Evolutionary conservation across 2,329 filamentous ascomycete species (phyloP).

Genomic region (Colletotrichum theobromicola): DNA sequence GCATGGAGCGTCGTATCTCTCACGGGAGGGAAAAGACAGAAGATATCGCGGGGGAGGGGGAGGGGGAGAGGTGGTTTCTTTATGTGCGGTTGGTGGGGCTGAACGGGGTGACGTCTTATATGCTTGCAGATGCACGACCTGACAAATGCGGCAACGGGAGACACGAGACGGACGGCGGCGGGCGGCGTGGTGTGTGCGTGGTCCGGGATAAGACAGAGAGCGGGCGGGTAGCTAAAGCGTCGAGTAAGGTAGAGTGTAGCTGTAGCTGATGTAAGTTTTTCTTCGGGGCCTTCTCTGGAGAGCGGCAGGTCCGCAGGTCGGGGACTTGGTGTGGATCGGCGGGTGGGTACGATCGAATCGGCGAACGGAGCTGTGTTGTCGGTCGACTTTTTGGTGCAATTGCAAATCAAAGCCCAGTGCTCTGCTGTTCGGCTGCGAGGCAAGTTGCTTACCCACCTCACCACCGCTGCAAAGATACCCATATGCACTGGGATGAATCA

Average conservation of each 20-base stretch:
- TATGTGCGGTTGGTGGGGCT: constrained; percentile 9
- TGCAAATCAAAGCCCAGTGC: not conserved
- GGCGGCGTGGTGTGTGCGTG: not conserved
- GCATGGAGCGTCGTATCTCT: not conserved
- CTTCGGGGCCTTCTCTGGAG: not conserved
- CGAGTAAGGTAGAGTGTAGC: not conserved
- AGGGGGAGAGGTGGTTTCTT: not conserved
- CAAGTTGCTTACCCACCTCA: not conserved
- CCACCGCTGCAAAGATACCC: not conserved
- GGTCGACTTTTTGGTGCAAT: not conserved
- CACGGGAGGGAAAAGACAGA: too few species aligned
- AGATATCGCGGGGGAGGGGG: not conserved
- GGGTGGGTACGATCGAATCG: not conserved
- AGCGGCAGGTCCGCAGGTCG: not conserved
- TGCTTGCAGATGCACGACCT: constrained; percentile 11
- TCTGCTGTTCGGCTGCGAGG: not conserved
- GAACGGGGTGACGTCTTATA: constrained; percentile 16
- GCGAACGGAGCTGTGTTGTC: not conserved
- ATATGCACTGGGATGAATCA: constrained; percentile 17
- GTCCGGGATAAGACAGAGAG: not conserved
- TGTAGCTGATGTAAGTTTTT: not conserved
- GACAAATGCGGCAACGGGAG: constrained; percentile 7
- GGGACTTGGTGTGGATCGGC: not conserved
- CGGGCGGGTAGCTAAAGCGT: not conserved
- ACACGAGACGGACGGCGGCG: not conserved